Evolutionary conservation across 1,139 yeast genomes (phyloP), one percentile per base, ranked within the genome.

Genomic region (Magnusiomyces ingens): DNA sequence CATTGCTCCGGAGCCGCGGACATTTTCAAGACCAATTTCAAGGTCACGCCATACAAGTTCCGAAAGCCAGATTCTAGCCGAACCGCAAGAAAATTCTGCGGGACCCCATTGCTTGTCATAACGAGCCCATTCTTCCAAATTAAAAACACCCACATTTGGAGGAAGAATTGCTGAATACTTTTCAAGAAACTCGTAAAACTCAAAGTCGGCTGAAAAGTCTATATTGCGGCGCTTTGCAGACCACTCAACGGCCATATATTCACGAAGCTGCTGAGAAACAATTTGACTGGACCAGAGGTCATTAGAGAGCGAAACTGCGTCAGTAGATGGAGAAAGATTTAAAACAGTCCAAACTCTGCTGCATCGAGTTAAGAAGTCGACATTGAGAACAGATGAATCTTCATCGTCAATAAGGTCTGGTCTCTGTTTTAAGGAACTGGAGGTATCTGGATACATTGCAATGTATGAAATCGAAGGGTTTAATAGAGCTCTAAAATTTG

Each of bases 121-220:
- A 22, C 65, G 62, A 1, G 73, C 75, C 75, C 75, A 72, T 11
- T 62, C 60, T 4, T 67, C 71, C 2, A 72, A 54, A 45, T 64
- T 63, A 50, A 60, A 59, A 15, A 64, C 60, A 10, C 64, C 63
- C 1, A 65, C 61, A 22, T 64, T 64, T 2, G 67, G 65, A 0
- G 73, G 73, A n/a, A 72, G 57, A 2, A 70, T 54, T 1, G 69
- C 55, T 3, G 69, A 59, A 54, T 69, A 72, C 44, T 67, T 61
- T 44, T 64, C 68, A 45, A 69, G 54, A 52, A 72, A 72, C 58
- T 72, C 76, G 48, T 67, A 68, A 32, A 64, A 59, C 36, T 68
- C 74, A 57, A 70, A 72, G 56, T 72, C 75, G 19, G 73, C 71
- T 18, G 74, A 70, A 58, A 64, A 72, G 54, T 72, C 73, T 15